Base-by-base conservation (phyloP, 2,329 filamentous ascomycete species). In the Colletotrichum trifolii region DNA sequence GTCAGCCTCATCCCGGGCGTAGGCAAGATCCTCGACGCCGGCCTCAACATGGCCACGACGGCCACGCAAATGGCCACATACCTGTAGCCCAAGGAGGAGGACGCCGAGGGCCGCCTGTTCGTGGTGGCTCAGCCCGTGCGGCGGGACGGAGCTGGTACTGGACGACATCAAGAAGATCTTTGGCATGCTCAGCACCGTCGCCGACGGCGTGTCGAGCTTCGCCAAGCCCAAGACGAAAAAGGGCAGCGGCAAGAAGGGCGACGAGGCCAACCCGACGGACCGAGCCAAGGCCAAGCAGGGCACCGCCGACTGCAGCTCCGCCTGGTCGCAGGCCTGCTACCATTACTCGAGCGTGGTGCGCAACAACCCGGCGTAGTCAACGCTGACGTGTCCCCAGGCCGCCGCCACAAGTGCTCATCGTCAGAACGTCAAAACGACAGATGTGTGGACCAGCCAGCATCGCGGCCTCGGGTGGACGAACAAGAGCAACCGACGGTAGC, bases 301-400 rank as follows among this genome's bases (percentile, higher is more conserved):
- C 8, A 65, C 15, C 15, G 2, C 15, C 2, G 15, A 15, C 50
- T 71, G 69, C 62, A 38, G n/a, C 12, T 11, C 43, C 8, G 10
- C 50, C 38, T 69, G 55, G 54, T 61, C 64, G 36, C 70, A 72
- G 58, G 70, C 71, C 6, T 72, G 71, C 57, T 68, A 62, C 54
- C 70, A 71, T 40, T 72, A 72, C 58, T 69, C 67, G 17, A 70
- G 68, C 1, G 71, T 63, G 45, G 69, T 70, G 35, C 39, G 45
- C 34, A 48, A 64, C 8, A 66, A 69, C 39, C 57, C 50, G 35
- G n/a, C 42, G 11, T 69, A 61, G 54, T 35, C 50, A 0, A 55
- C 55, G 2, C 35, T 69, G 17, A 61, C 64, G 7, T 70, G 68
- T 47, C 56, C 59, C 6, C 52, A 42, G 6, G 52, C 11, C 11